These are phyloP conservation scores for Colletotrichum sp. DNA, from an alignment of 2,329 filamentous ascomycete genomes.

Conservation along the genomic window DNA sequence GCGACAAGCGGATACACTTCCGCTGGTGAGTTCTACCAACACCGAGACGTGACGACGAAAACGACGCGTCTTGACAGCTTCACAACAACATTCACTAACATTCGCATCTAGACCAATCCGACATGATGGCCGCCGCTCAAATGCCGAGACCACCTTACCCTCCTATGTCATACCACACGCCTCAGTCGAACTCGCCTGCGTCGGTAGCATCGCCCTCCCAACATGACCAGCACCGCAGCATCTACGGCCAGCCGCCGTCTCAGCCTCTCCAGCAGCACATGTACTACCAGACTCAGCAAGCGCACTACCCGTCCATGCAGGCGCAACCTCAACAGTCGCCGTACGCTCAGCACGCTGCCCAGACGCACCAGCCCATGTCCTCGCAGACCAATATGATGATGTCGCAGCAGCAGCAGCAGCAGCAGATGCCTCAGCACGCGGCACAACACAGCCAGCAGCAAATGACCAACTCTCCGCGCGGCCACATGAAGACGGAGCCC, in stretches of 20 bases:
- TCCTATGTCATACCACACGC: conserved; percentile 89
- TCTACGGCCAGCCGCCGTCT: conserved; percentile 81
- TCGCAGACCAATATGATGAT: conserved; percentile 72
- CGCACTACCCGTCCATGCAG: conserved; percentile 70
- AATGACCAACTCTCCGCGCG: conserved; percentile 65
- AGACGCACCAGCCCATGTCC: conserved; percentile 62
- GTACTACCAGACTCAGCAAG: conserved; percentile 71
- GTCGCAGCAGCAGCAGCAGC: conserved; percentile 50
- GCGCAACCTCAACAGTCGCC: conserved; percentile 64
- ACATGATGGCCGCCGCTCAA: conserved; percentile 70
- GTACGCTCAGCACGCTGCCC: conserved; percentile 62
- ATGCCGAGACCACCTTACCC: conserved; percentile 84
- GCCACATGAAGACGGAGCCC: conserved; percentile 64
- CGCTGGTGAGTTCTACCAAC: conserved; percentile 67
- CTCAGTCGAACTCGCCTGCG: conserved; percentile 92
- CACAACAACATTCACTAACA: conserved; percentile 19
- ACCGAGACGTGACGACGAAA: neutral
- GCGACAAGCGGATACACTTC: conserved; percentile 85
- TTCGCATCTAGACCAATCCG: conserved; percentile 55
- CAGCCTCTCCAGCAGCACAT: conserved; percentile 82
- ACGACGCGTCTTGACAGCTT: conserved; percentile 4
- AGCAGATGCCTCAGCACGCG: conserved; percentile 45
- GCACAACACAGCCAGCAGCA: conserved; percentile 56
- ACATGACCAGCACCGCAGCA: conserved; percentile 86
- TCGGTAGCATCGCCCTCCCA: conserved; percentile 89